Base-by-base conservation (phyloP, 176 grass and related monocot genomes). In the Juncus inflexus region DNA sequence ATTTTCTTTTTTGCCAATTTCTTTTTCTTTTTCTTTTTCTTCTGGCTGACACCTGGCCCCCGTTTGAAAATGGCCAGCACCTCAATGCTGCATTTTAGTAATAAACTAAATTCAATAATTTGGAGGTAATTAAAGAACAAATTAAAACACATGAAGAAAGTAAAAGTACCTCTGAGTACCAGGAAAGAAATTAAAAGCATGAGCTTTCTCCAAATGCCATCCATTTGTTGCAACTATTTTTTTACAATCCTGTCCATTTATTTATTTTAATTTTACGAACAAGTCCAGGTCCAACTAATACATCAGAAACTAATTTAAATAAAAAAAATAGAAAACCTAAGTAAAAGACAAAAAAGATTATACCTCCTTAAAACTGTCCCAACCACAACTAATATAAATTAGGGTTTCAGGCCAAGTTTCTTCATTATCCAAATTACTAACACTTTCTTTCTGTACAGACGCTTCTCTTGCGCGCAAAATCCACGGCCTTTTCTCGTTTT, bases 141-240 rank as follows among this genome's bases (percentile, higher is more conserved):
- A 57, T 57, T 55, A 69, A 37, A 14, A 37, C 36, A 7, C 38
- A 1, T 39, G 7, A 42, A 5, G 13, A 40, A 54, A 9, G 52
- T 16, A 66, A 54, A 41, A 62, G 38, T 78, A 96, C 91, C 91
- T 96, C 68, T 91, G 81, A 70, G 91, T 96, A 60, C 91, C 91
- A 41, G 91, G 91, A 76, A 96, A 96, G 74, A 96, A 91, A 64
- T 96, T 96, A 81, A 91, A 96, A 70, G 87, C 91, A 83, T 96
- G 79, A 70, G 81, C 91, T 74, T 91, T 88, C 55, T 91, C 84
- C 56, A 96, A 85, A 80, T 96, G 62, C 91, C 91, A 96, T 49
- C 76, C 82, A 64, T 91, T 80, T 36, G 71, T 81, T n/a, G 83
- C 84, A 59, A 91, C 74, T 74, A 96, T 81, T 16, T 40, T 83